A percentile compares a stretch with the other conserved stretches of the same genome.
Conservation (phyloP, 2,329 filamentous ascomycete genomes). For the Colletotrichum gigasporum region DNA sequence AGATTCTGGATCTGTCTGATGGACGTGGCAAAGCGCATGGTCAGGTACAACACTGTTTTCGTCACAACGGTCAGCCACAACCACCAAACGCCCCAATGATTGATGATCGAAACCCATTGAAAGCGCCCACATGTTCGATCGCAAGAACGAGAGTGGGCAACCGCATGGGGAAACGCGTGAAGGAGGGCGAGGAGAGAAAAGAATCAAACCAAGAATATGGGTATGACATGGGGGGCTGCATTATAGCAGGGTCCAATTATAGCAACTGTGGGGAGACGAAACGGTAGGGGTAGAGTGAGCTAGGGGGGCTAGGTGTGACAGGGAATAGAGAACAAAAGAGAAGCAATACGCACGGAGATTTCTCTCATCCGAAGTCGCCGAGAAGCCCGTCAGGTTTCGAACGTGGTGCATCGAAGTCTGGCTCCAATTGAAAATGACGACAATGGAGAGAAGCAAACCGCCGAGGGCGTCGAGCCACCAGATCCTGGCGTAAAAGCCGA, state of each 20-base stretch:
- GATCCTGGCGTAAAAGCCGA: slow-evolving; percentile 78
- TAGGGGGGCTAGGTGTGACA: not conserved
- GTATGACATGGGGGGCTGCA: no score
- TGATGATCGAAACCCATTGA: not conserved
- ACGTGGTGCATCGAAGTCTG: slow-evolving; percentile 80
- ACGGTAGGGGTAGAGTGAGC: slow-evolving; percentile 2
- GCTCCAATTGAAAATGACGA: slow-evolving; percentile 85
- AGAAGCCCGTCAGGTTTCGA: slow-evolving; percentile 81
- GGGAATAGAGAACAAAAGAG: not conserved
- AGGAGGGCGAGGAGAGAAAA: not conserved
- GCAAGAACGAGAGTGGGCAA: not conserved
- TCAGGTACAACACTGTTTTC: slow-evolving; percentile 77
- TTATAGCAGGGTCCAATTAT: slow-evolving; percentile 5
- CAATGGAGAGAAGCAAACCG: slow-evolving; percentile 78
- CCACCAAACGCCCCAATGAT: not conserved
- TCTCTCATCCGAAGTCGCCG: slow-evolving; percentile 81
- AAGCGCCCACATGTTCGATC: not conserved
- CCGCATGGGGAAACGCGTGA: not conserved
- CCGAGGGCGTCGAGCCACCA: slow-evolving; percentile 89
- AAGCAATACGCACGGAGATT: slow-evolving; percentile 65
- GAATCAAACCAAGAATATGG: not conserved
- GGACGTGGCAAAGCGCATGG: slow-evolving; percentile 90
- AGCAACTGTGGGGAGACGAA: slow-evolving; percentile 10
- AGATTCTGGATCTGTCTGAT: slow-evolving; percentile 88
- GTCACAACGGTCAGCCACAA: not conserved